Evolutionary conservation across 495 filamentous ascomycete species (phyloP), one percentile per base, ranked within the genome.

Genomic region (Penicillium roqueforti): DNA sequence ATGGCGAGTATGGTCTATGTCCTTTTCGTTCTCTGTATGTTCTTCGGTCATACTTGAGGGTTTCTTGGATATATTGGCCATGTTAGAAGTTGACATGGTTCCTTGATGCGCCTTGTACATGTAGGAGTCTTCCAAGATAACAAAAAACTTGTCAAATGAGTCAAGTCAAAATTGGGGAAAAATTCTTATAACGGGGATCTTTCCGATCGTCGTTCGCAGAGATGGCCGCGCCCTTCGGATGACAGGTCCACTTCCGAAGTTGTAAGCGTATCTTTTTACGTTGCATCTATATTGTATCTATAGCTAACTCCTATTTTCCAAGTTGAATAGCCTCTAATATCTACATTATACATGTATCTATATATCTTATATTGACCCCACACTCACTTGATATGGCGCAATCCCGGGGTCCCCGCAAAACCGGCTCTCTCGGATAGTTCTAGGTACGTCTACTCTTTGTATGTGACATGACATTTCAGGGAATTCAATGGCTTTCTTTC

Each of bases 141-240:
- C 10, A 42, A 25, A 25, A 6, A 7, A 13, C 19, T 14, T 7
- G 23, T 22, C 9, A n/a, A 43, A 26, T 43, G 40, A 26, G 40
- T 43, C 40, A 26, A 29, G 6, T 6, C 14, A n/a, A 36, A 8
- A 6, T 7, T 31, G 9, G 13, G 31, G 2, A 6, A 8, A 7
- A 36, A 7, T 16, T 16, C 5, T 36, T n/a, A 28, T 28, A 31
- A 36, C 32, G 32, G 32, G 7, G 32, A 36, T 36, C 32, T n/a
- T 36, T 36, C 32, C 32, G 32, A 36, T 16, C 6, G n/a, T 16
- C 31, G 53, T 55, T 65, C 62, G 62, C 62, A 59, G 13, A 59
- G 59, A 65, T 62, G 50, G 36, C 62, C 62, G 31, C 51, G 47
- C 47, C 52, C n/a, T 59, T 52, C 42, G 40, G 36, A 51, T 19